Base-by-base conservation (phyloP, 306 rosid species). In the Spatholobus suberectus region DNA sequence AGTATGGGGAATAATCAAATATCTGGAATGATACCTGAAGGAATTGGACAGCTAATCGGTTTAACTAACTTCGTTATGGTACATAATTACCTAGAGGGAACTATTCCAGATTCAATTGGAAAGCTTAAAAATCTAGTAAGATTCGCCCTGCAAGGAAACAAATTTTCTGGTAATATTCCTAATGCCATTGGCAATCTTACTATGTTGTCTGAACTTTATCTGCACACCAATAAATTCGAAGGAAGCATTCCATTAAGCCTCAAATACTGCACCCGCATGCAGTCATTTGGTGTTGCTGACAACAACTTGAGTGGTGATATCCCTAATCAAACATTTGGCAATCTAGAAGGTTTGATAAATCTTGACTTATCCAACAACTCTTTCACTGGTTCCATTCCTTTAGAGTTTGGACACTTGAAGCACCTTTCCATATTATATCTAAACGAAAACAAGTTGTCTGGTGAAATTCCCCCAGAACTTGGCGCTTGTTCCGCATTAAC, bases 61-160 rank as follows among this genome's bases (percentile, higher is more conserved):
- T 73, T 84, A 58, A 17, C 24, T 4, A 0, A 1, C 9, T 49
- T 79, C 8, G 0, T 0, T 5, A 2, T 79, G 68, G 2, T 2
- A 5, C 5, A 0, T 0, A 84, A 84, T 62, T 54, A 27, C 0
- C 35, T 84, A 4, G 38, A 74, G 34, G 84, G 87, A 6, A 35
- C 24, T 43, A 67, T 84, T 74, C 87, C 87, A 38, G 9, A 1
- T 43, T 74, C 87, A 24, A 57, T 84, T 43, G 84, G 87, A 47
- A 75, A 57, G 17, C 77, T 79, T 14, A 44, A 67, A n/a, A 67
- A 46, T 67, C 69, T 84, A 43, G 84, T 18, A 24, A 44, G 27
- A 55, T 1, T 68, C 2, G 40, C 0, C 32, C 21, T 84, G 47
- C 0, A 24, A 7, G 1, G 0, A 4, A 85, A 80, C 61, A 63